Evolutionary conservation across 208 protist genomes (phyloP).

Genomic region (Leishmania martiniquensis): DNA sequence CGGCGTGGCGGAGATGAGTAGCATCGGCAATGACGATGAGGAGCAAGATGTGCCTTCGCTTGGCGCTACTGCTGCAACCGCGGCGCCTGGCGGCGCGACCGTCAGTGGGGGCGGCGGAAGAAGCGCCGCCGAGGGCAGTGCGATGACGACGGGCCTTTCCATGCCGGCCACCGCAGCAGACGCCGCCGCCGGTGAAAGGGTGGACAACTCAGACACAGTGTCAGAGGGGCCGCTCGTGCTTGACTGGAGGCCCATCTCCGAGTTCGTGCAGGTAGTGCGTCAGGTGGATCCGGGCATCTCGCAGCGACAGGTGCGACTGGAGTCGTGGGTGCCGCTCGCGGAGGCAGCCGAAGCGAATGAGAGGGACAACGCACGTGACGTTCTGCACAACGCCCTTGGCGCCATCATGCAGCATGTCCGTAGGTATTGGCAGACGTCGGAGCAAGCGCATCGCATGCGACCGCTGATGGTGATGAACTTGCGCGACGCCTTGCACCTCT

Average conservation of each 20-base stretch:
- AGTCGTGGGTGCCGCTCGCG: slow-evolving; percentile 5
- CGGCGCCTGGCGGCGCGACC: neutral
- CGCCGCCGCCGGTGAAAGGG: neutral
- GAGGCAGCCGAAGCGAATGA: neutral
- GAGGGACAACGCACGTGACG: slow-evolving; percentile 3
- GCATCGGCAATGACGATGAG: neutral
- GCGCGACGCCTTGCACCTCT: neutral
- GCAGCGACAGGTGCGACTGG: slow-evolving; percentile 13
- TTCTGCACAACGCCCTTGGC: slow-evolving; percentile 8
- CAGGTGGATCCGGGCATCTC: slow-evolving; percentile 18
- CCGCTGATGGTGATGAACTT: slow-evolving; percentile 9
- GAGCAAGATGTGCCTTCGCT: neutral
- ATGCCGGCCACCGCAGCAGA: neutral
- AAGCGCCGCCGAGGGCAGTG: neutral
- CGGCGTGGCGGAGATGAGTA: neutral
- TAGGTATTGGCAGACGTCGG: neutral
- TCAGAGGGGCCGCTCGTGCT: slow-evolving; percentile 11
- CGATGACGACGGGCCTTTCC: neutral
- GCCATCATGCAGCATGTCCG: slow-evolving; percentile 4
- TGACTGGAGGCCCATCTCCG: slow-evolving; percentile 25
- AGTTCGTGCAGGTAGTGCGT: slow-evolving; percentile 10
- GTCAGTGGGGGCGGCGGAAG: neutral
- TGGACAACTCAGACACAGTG: neutral
- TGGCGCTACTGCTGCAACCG: neutral
- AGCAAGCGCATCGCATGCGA: neutral